Percentiles rank a stretch among this genome's conserved stretches.
Evolutionary conservation across 371 early-diverging fungal genomes (phyloP).

Genomic region (Mortierella sp.): DNA sequence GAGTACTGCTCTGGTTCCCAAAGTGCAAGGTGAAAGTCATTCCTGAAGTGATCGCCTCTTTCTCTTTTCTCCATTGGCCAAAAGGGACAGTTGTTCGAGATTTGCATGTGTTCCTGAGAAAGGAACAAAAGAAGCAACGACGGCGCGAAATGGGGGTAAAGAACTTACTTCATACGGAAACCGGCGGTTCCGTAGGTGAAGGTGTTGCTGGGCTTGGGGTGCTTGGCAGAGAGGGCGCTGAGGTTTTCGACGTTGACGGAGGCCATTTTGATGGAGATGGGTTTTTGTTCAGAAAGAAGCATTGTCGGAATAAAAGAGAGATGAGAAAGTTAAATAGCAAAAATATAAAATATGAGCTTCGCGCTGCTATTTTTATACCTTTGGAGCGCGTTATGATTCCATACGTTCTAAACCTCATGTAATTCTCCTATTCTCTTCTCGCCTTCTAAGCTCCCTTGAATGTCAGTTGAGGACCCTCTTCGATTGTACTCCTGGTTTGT

Average conservation of each 20-base stretch:
- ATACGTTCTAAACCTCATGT: too few species aligned
- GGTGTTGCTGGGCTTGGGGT: conserved; percentile 70
- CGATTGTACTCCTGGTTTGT: too few species aligned
- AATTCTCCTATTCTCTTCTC: too few species aligned
- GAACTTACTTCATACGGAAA: conserved; percentile 88
- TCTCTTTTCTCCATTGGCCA: not conserved
- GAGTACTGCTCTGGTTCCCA: too few species aligned
- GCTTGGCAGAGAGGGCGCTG: conserved; percentile 59
- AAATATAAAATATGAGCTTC: not conserved
- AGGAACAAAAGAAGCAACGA: not conserved
- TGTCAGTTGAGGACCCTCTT: too few species aligned
- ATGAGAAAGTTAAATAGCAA: not conserved
- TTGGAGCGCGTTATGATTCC: not conserved
- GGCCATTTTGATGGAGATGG: conserved; percentile 38
- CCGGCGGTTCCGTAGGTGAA: conserved; percentile 98
- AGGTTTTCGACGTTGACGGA: conserved; percentile 56
- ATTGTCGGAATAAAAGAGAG: conserved; percentile 5
- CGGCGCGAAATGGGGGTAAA: too few species aligned
- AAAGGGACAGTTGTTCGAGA: not conserved
- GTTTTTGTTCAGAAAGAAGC: conserved; percentile 25
- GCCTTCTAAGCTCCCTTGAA: too few species aligned
- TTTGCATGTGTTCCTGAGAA: not conserved
- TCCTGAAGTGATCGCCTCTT: too few species aligned
- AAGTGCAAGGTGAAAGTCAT: too few species aligned
- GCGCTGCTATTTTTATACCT: not conserved